Evolutionary conservation across 139 green algal species (phyloP).

Genomic region (Raphidocelis subcapitata): DNA sequence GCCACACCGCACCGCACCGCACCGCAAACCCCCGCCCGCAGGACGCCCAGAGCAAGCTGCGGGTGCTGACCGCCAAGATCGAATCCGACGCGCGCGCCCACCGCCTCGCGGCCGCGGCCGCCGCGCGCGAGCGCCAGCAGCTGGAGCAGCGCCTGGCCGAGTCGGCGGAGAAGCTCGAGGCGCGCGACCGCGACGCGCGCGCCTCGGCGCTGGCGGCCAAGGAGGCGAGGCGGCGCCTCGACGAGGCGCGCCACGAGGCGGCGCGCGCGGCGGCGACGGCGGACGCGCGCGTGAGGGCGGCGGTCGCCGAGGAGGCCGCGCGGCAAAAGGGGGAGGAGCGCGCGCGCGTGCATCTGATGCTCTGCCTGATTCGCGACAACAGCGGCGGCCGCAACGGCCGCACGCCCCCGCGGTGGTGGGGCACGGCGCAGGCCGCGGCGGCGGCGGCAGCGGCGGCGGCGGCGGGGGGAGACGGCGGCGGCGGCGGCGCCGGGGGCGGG

Average conservation of each 20-base stretch:
- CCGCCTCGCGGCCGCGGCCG: slow-evolving; percentile 14
- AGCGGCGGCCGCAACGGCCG: background rate
- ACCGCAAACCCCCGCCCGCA: background rate
- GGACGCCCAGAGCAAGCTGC: slow-evolving; percentile 14
- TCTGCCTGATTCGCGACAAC: slow-evolving; percentile 17
- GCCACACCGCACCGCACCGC: background rate
- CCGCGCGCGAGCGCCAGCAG: slow-evolving; percentile 11
- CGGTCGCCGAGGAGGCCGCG: background rate
- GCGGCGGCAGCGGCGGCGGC: background rate
- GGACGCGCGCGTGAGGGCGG: background rate
- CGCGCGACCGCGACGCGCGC: slow-evolving; percentile 14
- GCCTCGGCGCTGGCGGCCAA: slow-evolving; percentile 15
- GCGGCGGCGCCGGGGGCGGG: background rate
- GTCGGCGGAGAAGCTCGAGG: slow-evolving; percentile 10
- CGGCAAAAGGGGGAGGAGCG: slow-evolving; percentile 2
- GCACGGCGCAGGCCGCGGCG: background rate
- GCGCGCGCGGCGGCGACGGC: background rate
- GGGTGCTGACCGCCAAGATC: slow-evolving; percentile 19
- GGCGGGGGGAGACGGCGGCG: background rate
- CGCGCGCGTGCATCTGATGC: slow-evolving; percentile 23
- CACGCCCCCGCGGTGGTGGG: background rate
- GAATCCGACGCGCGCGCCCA: slow-evolving; percentile 11
- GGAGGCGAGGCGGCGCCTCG: background rate
- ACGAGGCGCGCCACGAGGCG: slow-evolving; percentile 8
- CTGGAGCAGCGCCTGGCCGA: slow-evolving; percentile 10